These are phyloP conservation scores for Kwoniella dendrophila DNA, from an alignment of 768 basidiomycete species.

Conservation along the genomic window DNA sequence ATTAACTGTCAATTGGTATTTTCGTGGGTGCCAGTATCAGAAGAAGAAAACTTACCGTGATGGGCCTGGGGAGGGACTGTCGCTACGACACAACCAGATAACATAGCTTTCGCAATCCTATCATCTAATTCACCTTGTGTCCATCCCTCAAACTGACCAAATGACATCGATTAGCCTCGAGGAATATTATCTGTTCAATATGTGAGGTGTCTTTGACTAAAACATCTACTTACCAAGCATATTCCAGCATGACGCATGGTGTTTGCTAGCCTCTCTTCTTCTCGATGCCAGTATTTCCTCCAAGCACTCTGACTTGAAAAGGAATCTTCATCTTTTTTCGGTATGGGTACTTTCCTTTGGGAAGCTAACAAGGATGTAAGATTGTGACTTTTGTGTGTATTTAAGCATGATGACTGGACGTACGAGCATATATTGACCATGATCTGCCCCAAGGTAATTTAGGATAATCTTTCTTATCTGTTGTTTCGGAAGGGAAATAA, in stretches of 20 bases:
- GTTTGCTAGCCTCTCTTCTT: constrained; percentile 12
- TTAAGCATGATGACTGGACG: not conserved
- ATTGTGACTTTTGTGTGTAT: not conserved
- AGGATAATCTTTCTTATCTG: constrained; percentile 10
- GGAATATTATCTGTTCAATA: too few species aligned
- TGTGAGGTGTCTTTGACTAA: too few species aligned
- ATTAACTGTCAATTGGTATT: not conserved
- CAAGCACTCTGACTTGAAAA: constrained; percentile 11
- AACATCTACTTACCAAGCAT: constrained; percentile 12
- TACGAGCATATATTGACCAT: constrained; percentile 26
- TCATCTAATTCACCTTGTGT: constrained; percentile 18
- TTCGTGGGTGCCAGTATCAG: not conserved
- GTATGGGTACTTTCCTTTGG: not conserved
- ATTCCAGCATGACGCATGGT: constrained; percentile 23
- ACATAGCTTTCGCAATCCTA: constrained; percentile 30
- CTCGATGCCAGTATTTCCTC: constrained; percentile 19
- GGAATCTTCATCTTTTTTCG: constrained; percentile 10
- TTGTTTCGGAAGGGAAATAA: constrained; percentile 19
- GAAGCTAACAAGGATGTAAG: constrained; percentile 4
- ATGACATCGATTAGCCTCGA: not conserved
- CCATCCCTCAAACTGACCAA: constrained; percentile 29
- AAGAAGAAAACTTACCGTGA: constrained; percentile 20
- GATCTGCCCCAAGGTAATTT: constrained; percentile 29
- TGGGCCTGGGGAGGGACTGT: constrained; percentile 25
- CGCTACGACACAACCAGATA: constrained; percentile 37